Evolutionary conservation across 139 green algal genomes (phyloP), one percentile per base, ranked within the genome.

Genomic region (Chlorella ohadii): DNA sequence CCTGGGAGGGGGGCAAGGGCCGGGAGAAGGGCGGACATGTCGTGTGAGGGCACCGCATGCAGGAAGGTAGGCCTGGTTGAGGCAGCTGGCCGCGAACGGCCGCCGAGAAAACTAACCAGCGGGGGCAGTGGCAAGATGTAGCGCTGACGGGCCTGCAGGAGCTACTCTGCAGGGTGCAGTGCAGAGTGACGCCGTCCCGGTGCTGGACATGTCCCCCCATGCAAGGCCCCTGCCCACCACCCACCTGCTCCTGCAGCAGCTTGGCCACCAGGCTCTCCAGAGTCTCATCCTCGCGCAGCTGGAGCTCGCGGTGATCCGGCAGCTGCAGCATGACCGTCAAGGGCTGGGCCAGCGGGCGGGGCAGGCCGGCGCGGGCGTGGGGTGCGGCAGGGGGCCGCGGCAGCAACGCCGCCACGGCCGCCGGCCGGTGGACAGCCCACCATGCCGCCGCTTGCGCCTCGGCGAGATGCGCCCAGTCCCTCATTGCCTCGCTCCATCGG

Each of bases 281-380:
- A 16, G 38, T 38, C 12, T 39, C 34, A 2, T 71, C 57, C 36
- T 72, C 59, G 4, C 36, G n/a, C 6, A 82, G 22, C 4, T 72
- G 59, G 22, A 72, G 76, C 25, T 39, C 4, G 3, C 33, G 17
- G 27, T 82, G 38, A 12, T 59, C 39, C 5, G 76, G 76, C 11
- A 82, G 76, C 27, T 82, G 12, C 25, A 82, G 76, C 27, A 39
- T 56, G 33, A 64, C 44, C 12, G 64, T 31, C 72, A 79, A 41
- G 16, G 31, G 11, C 64, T 71, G 31, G 31, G 12, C 64, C 31
- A 20, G 64, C n/a, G 0, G 31, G 15, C 17, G 64, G 15, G 31
- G 20, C 31, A 51, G 67, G 34, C 19, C 23, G 31, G 33, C 33
- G 51, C 3, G 9, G 11, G 67, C 65, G 0, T 5, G 20, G 65